These are phyloP conservation scores for Populus hybrid DNA, from an alignment of 441 rosid species.

Conservation along the genomic window DNA sequence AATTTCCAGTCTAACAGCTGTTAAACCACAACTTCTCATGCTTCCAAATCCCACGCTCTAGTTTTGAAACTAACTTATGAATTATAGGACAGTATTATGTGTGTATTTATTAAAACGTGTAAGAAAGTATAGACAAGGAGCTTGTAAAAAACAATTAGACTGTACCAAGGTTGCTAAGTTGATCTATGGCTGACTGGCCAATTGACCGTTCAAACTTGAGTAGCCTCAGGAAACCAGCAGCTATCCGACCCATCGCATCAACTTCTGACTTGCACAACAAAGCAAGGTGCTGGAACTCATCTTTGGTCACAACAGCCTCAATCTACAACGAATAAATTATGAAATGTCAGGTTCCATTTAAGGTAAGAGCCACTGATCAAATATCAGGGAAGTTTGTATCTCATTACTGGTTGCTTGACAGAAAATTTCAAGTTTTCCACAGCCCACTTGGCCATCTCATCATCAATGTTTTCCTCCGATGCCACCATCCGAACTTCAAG, in stretches of 20 bases:
- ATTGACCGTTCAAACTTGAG: conserved; percentile 81
- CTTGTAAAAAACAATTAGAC: not conserved
- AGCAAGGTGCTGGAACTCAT: conserved; percentile 82
- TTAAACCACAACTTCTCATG: not conserved
- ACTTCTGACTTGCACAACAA: conserved; percentile 83
- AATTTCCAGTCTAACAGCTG: not conserved
- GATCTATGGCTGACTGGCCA: conserved; percentile 76
- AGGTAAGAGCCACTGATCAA: not conserved
- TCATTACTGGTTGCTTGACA: conserved; percentile 79
- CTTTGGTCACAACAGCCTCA: conserved; percentile 84
- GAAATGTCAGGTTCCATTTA: conserved; percentile 6
- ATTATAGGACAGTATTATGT: not conserved
- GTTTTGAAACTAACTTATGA: too few relatives aligned
- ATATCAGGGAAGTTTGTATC: conserved; percentile 17
- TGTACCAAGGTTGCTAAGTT: conserved; percentile 93
- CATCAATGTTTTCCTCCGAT: conserved; percentile 45
- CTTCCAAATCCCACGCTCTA: not conserved
- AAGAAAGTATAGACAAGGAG: conserved; percentile 1
- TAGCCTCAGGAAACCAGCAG: conserved; percentile 79
- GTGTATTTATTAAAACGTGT: not conserved
- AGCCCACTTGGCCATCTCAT: conserved; percentile 62
- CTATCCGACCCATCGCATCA: conserved; percentile 88
- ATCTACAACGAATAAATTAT: conserved; percentile 42
- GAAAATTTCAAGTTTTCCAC: conserved; percentile 83
- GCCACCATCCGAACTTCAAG: conserved; percentile 68